Conservation (phyloP, 352 stramenopile species). For the Lagenidium giganteum region DNA sequence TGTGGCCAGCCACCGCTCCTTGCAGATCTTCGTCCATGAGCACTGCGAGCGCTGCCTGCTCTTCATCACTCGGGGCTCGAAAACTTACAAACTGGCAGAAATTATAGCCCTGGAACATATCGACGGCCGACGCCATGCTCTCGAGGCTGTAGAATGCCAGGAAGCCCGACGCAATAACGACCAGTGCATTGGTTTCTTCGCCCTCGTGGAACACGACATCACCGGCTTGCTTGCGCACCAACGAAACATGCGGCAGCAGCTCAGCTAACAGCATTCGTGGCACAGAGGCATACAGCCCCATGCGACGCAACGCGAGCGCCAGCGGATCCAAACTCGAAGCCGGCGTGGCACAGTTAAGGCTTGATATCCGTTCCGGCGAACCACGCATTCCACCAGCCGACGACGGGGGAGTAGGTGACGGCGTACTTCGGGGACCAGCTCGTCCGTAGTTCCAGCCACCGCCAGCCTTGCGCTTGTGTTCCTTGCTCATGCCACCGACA, state of each 20-base stretch:
- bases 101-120: constrained; percentile 43
- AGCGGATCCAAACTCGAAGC: constrained; percentile 13
- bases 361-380: not conserved
- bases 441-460: too few relatives aligned
- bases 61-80: not conserved
- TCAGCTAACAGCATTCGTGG: constrained; percentile 28
- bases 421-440: too few relatives aligned
- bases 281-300: constrained; percentile 22
- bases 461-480: constrained; percentile 16
- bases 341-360: too few relatives aligned
- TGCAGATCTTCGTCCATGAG: too few relatives aligned
- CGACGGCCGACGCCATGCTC: constrained; percentile 32
- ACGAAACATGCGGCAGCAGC: constrained; percentile 16
- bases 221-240: constrained; percentile 27
- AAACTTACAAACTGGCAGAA: constrained; percentile 42
- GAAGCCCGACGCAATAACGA: constrained; percentile 33
- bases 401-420: constrained; percentile 5
- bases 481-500: not conserved
- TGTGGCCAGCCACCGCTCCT: too few relatives aligned
- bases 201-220: constrained; percentile 37
- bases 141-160: constrained; percentile 44
- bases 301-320: constrained; percentile 22
- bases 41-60: too few relatives aligned
- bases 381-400: not conserved
- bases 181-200: constrained; percentile 17